Conservation (phyloP, 805 yeast species). For the Candida montana region DNA sequence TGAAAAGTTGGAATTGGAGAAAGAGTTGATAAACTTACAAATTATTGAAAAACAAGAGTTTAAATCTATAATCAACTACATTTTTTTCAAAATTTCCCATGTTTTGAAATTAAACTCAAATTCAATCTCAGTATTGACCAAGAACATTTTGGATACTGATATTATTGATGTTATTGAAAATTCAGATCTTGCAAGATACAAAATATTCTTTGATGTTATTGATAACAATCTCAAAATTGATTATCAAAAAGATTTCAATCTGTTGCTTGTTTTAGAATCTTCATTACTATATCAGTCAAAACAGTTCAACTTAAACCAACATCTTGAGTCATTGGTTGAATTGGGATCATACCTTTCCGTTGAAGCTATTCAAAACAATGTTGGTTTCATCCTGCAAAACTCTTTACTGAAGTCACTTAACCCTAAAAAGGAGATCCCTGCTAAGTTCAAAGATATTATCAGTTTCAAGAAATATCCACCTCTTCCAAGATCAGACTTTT, state of each 20-base stretch:
- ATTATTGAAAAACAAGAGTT: slow-evolving; percentile 2
- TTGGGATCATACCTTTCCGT: slow-evolving; percentile 18
- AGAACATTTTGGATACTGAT: slow-evolving; percentile 10
- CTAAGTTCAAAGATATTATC: slow-evolving; percentile 8
- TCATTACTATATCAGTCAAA: slow-evolving; percentile 5
- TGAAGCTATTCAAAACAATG: slow-evolving; percentile 16
- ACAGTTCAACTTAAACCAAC: slow-evolving; percentile 14
- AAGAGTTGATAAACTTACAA: slow-evolving; percentile 4
- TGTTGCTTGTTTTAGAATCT: slow-evolving; percentile 12
- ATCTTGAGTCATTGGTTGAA: slow-evolving; percentile 13
- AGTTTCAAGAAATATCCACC: slow-evolving; percentile 21
- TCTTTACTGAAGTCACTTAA: slow-evolving; percentile 13
- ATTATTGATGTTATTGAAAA: slow-evolving; percentile 14
- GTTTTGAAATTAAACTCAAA: not conserved
- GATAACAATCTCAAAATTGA: slow-evolving; percentile 23
- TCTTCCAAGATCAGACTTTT: slow-evolving; percentile 21
- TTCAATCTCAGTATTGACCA: not conserved
- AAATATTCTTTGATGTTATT: slow-evolving; percentile 21
- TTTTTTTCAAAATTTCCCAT: slow-evolving; percentile 14
- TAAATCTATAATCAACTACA: slow-evolving; percentile 4
- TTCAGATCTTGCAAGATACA: slow-evolving; percentile 18
- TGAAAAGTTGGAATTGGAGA: slow-evolving; percentile 7
- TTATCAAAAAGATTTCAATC: slow-evolving; percentile 16
- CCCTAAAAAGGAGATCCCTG: slow-evolving; percentile 12
- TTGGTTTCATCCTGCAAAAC: slow-evolving; percentile 13